A percentile compares a stretch with the other conserved stretches of the same genome.
phyloP scores from a whole-genome alignment of 106 monocot species.

The Dioscorea dumetorum region DNA sequence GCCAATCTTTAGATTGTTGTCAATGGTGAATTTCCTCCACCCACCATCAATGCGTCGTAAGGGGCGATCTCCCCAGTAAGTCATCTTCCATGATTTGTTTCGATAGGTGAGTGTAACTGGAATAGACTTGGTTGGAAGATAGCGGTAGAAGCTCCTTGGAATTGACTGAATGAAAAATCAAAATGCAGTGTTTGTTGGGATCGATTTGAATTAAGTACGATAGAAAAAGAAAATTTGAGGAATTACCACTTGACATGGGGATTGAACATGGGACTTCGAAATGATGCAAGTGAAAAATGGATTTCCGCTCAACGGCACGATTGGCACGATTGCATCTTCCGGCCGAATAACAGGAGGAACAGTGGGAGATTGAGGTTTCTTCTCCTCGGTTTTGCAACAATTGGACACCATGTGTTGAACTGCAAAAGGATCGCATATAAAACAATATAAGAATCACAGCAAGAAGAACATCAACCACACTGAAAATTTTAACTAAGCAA shows the following conservation, averaged over 20 bases:
- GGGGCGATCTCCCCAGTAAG: slow-evolving; percentile 11
- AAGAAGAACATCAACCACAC: not conserved
- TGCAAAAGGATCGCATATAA: not conserved
- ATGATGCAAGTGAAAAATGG: slow-evolving; percentile 45
- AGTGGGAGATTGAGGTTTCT: not conserved
- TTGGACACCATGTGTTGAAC: not conserved
- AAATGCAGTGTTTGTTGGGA: not conserved
- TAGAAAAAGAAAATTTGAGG: not conserved
- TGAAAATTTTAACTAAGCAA: not conserved
- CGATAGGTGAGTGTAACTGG: slow-evolving; percentile 2
- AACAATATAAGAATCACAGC: not conserved
- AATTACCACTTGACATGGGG: slow-evolving; percentile 42
- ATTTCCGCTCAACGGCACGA: slow-evolving; percentile 39
- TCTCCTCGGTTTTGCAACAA: not conserved
- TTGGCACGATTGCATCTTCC: slow-evolving; percentile 14
- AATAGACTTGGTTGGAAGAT: slow-evolving; percentile 11
- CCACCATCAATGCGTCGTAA: slow-evolving; percentile 7
- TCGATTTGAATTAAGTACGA: not conserved
- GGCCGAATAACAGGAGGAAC: not conserved
- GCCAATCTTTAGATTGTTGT: slow-evolving; percentile 29
- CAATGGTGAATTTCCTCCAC: slow-evolving; percentile 24
- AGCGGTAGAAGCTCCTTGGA: slow-evolving; percentile 10
- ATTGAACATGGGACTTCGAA: slow-evolving; percentile 21
- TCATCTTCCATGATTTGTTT: slow-evolving; percentile 20
- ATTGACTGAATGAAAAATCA: slow-evolving; percentile 8